phyloP scores from a whole-genome alignment of 2,329 filamentous ascomycete genomes.

The Fusarium torreyae region DNA sequence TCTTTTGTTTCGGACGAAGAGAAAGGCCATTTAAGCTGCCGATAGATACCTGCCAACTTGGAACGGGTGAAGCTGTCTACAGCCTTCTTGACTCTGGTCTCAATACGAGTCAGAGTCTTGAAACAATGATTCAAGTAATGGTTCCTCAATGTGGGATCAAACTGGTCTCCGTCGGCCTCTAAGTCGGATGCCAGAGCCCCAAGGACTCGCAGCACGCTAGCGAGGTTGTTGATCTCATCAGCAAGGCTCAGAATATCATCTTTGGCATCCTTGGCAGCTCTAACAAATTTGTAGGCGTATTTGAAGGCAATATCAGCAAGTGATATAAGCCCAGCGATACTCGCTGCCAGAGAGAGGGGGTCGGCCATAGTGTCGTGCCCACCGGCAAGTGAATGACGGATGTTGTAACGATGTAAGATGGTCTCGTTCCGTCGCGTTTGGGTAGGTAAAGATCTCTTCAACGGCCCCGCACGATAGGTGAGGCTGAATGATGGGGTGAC shows the following conservation, averaged over 20 bases:
- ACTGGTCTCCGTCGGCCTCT: slow-evolving; percentile 8
- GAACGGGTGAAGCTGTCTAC: neutral
- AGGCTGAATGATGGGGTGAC: neutral
- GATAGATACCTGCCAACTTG: neutral
- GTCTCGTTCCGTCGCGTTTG: too few species aligned
- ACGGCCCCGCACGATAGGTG: neutral
- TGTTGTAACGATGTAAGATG: too few species aligned
- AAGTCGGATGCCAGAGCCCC: neutral
- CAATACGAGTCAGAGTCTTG: neutral
- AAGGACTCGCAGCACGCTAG: neutral
- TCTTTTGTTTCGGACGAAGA: slow-evolving; percentile 14
- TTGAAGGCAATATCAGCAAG: slow-evolving; percentile 14
- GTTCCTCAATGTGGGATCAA: slow-evolving; percentile 1
- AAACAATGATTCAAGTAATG: slow-evolving; percentile 6
- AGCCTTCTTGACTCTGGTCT: neutral
- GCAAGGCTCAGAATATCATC: neutral
- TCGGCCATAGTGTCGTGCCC: slow-evolving; percentile 9
- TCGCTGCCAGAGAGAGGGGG: slow-evolving; percentile 17
- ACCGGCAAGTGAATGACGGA: too few species aligned
- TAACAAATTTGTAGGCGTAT: neutral
- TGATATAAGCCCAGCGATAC: slow-evolving; percentile 11
- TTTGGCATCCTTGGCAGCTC: neutral
- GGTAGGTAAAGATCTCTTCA: too few species aligned
- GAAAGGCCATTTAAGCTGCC: slow-evolving; percentile 38
- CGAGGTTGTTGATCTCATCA: slow-evolving; percentile 15